Conservation (phyloP, 2,329 filamentous ascomycete genomes). For the Fusarium paranaense region DNA sequence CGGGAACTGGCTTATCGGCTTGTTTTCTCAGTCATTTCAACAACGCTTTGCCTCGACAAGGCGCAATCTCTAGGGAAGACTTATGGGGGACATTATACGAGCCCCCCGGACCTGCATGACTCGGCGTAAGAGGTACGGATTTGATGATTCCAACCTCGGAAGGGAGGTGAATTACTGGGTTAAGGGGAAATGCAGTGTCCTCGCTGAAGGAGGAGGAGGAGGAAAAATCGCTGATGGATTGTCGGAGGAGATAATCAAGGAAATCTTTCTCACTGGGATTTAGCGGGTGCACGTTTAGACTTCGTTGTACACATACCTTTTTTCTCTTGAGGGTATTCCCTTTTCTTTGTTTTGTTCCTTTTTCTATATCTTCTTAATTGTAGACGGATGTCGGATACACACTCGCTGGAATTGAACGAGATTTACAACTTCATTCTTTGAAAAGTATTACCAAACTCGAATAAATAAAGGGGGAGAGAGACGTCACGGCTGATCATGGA, state of each 20-base stretch:
- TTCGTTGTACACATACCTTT: slow-evolving; percentile 29
- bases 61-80: slow-evolving; percentile 36
- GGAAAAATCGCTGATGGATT: slow-evolving; percentile 10
- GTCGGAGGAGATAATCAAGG: slow-evolving; percentile 30
- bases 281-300: slow-evolving; percentile 39
- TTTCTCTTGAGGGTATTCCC: slow-evolving; percentile 10
- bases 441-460: not conserved
- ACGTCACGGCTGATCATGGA: not conserved
- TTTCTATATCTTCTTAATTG: slow-evolving; percentile 44
- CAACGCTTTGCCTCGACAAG: slow-evolving; percentile 21
- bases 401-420: slow-evolving; percentile 39
- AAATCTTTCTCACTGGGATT: slow-evolving; percentile 36
- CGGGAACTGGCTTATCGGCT: slow-evolving; percentile 1
- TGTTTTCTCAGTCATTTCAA: slow-evolving; percentile 29
- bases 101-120: slow-evolving; percentile 43
- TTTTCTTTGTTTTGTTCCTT: slow-evolving; percentile 20
- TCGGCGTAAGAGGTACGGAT: slow-evolving; percentile 44
- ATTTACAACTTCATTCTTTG: slow-evolving; percentile 2
- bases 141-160: slow-evolving; percentile 35
- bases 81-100: slow-evolving; percentile 26
- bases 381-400: slow-evolving; percentile 38
- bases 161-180: slow-evolving; percentile 39
- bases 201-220: slow-evolving; percentile 2
- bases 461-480: not conserved
- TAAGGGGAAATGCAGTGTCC: slow-evolving; percentile 18